Evolutionary conservation across 2,329 filamentous ascomycete genomes (phyloP).

Genomic region (Botrytis galanthina): DNA sequence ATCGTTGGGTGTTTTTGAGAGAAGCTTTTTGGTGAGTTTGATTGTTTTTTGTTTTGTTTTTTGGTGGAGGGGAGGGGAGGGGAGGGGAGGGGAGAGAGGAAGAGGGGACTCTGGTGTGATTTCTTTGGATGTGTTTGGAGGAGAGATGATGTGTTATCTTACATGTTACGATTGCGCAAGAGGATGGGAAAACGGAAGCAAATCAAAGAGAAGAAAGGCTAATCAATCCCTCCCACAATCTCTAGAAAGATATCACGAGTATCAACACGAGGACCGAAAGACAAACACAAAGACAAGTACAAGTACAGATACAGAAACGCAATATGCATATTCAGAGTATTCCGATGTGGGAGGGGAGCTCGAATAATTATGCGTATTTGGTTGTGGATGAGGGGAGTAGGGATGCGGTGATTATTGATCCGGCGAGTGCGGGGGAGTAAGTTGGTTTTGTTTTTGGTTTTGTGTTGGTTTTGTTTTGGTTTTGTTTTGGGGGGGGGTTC

Average conservation of each 20-base stretch:
- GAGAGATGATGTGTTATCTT: background rate
- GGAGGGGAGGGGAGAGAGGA: too few relatives aligned
- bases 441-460: slow-evolving; percentile 33
- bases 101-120: too few relatives aligned
- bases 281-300: background rate
- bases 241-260: background rate
- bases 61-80: too few relatives aligned
- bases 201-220: background rate
- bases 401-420: slow-evolving; percentile 76
- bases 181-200: too few relatives aligned
- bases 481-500: background rate
- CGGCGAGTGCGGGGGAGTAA: slow-evolving; percentile 75
- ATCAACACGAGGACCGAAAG: background rate
- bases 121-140: too few relatives aligned
- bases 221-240: background rate
- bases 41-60: too few relatives aligned
- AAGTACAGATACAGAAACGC: slow-evolving; percentile 15
- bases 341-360: slow-evolving; percentile 79
- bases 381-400: slow-evolving; percentile 75
- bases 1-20: background rate
- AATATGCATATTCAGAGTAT: slow-evolving; percentile 83
- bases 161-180: too few relatives aligned
- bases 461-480: too few relatives aligned
- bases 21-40: background rate
- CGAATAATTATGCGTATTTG: slow-evolving; percentile 84